Base-by-base conservation (phyloP, 345 rosid genomes). In the Eucalyptus melliodora region DNA sequence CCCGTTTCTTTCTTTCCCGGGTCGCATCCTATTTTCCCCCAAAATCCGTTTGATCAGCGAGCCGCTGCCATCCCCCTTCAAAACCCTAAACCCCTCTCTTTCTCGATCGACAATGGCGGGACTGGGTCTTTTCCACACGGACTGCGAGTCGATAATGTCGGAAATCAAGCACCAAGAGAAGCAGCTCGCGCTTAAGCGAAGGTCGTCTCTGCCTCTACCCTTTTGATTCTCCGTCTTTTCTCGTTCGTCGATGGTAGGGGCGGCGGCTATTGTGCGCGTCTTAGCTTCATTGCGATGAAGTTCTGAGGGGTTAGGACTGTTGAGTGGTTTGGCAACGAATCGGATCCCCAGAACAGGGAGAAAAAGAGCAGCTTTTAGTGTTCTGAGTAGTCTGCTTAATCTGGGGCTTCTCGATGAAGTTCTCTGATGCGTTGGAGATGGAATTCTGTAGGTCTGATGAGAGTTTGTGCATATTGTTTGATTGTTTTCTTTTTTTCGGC, bases 141-240 rank as follows among this genome's bases (percentile, higher is more conserved):
- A 96, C 89, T 91, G 92, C 87, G 87, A 88, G 34, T 83, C 91
- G n/a, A 86, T 96, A 31, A 50, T 93, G 87, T 86, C 95, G 16
- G 92, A 94, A 87, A 88, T 96, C 23, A 93, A 95, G 92, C 91
- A 91, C 86, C 90, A 92, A 53, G 95, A 95, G 86, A 86, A 93
- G 91, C 93, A 82, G 59, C 92, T 96, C 67, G 90, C 87, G 27
- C 94, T 93, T 93, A 95, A 95, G 91, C 88, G 97, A 90, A 95
- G 99, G 98, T 96, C 62, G 98, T 96, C 82, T 34, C 17, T 31
- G 12, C 40, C 17, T 45, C 34, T 59, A 60, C 82, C 34, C 50
- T 24, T 15, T 44, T 27, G 67, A 26, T 55, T 44, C 6, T 53
- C 27, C 27, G 7, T 7, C 11, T 45, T 6, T 6, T n/a, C 40